phyloP scores from a whole-genome alignment of 331 rosid species.

The Stylosanthes scabra region DNA sequence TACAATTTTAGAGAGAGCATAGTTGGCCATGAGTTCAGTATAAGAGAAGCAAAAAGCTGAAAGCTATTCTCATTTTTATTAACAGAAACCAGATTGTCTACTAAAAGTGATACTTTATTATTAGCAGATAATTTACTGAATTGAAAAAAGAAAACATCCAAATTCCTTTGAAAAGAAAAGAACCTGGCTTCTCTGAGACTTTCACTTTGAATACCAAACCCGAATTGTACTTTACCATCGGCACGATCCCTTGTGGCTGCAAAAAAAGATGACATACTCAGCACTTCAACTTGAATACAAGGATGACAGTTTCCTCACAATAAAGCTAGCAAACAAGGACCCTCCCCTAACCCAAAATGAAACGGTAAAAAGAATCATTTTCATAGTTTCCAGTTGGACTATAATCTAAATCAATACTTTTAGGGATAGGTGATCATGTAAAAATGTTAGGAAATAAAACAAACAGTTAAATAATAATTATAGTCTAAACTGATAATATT shows the following conservation, averaged over 20 bases:
- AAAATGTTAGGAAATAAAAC: not conserved
- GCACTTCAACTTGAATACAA: conserved; percentile 21
- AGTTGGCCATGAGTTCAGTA: not conserved
- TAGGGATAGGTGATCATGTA: not conserved
- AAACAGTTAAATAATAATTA: not conserved
- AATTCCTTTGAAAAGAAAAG: conserved; percentile 32
- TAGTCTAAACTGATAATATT: not conserved
- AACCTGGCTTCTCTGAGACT: conserved; percentile 98
- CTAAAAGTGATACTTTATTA: not conserved
- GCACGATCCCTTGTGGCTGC: conserved; percentile 76
- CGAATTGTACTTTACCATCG: conserved; percentile 64
- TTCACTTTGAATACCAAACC: conserved; percentile 88
- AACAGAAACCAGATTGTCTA: not conserved
- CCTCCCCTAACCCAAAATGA: not conserved
- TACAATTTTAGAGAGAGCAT: not conserved
- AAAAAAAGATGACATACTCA: conserved; percentile 28
- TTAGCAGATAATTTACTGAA: conserved; percentile 23
- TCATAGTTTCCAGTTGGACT: not conserved
- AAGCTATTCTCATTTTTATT: conserved; percentile 2
- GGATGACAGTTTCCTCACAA: conserved; percentile 9
- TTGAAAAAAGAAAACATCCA: conserved; percentile 2
- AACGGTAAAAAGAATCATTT: not conserved
- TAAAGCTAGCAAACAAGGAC: not conserved
- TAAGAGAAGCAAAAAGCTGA: conserved; percentile 1
- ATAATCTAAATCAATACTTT: not conserved